These are phyloP conservation scores for Exophiala dermatitidis DNA, from an alignment of 2,329 filamentous ascomycete species.

Conservation along the genomic window DNA sequence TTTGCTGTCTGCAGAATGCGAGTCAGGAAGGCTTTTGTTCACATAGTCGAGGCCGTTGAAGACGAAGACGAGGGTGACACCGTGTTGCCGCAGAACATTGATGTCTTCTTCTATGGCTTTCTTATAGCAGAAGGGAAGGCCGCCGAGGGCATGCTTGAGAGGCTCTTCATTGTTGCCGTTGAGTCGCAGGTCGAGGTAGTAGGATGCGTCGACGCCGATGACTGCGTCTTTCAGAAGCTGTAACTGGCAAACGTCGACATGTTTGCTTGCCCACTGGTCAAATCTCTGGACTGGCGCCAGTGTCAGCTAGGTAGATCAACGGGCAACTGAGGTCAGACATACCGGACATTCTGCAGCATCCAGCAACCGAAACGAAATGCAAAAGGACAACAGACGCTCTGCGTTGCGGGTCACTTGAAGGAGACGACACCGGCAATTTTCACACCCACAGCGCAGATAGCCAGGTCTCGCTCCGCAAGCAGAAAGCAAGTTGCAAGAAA, in stretches of 20 bases:
- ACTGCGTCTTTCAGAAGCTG: constrained; percentile 65
- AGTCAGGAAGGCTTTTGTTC: constrained; percentile 60
- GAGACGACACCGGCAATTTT: too few relatives aligned
- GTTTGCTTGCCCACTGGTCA: constrained; percentile 51
- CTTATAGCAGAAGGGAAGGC: constrained; percentile 71
- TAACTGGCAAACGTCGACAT: constrained; percentile 52
- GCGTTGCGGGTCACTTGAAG: neutral
- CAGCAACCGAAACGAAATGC: neutral
- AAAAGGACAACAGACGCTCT: neutral
- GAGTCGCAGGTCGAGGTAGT: constrained; percentile 77
- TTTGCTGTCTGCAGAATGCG: constrained; percentile 52
- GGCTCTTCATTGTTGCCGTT: constrained; percentile 71
- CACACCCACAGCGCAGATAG: neutral
- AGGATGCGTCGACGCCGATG: constrained; percentile 80
- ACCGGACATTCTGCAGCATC: constrained; percentile 19
- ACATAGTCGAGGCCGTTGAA: constrained; percentile 82
- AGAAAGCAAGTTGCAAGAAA: neutral
- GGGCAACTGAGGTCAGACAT: neutral
- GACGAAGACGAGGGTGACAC: constrained; percentile 75
- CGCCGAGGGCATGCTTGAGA: constrained; percentile 80
- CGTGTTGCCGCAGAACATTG: constrained; percentile 59
- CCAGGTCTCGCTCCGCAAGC: neutral
- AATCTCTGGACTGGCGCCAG: constrained; percentile 41
- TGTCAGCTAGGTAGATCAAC: constrained; percentile 7
- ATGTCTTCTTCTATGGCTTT: constrained; percentile 70